These are phyloP conservation scores for Schwanniomyces sp. DNA, from an alignment of 805 yeast genomes.

Conservation along the genomic window DNA sequence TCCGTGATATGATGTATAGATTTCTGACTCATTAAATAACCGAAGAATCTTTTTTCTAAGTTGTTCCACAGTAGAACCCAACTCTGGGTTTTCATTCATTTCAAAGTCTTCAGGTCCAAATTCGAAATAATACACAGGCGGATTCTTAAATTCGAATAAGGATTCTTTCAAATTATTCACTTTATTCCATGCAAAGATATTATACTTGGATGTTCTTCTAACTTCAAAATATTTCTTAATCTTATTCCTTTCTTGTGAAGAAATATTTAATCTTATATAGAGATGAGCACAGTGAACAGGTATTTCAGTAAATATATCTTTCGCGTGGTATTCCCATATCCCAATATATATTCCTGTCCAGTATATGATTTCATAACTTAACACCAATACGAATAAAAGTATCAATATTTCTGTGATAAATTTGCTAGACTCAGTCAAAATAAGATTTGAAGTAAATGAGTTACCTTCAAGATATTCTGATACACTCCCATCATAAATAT, in stretches of 20 bases:
- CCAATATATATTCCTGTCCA: conserved; percentile 42
- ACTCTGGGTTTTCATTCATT: conserved; percentile 56
- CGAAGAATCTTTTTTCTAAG: conserved; percentile 57
- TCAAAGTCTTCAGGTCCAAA: conserved; percentile 81
- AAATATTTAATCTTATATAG: conserved; percentile 51
- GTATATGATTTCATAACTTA: conserved; percentile 42
- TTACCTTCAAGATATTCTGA: conserved; percentile 6
- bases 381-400: conserved; percentile 19
- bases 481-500: background rate
- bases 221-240: conserved; percentile 28
- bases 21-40: conserved; percentile 47
- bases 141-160: conserved; percentile 19
- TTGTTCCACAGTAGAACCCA: conserved; percentile 67
- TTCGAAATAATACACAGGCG: conserved; percentile 64
- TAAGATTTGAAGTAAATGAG: conserved; percentile 22
- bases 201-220: conserved; percentile 24
- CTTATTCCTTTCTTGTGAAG: conserved; percentile 14
- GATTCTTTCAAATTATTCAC: conserved; percentile 13
- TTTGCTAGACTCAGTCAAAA: conserved; percentile 24
- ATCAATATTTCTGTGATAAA: conserved; percentile 28
- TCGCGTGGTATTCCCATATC: conserved; percentile 52
- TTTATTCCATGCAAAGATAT: conserved; percentile 21
- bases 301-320: conserved; percentile 64
- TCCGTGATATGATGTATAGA: conserved; percentile 18
- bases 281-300: conserved; percentile 82